These are phyloP conservation scores for Amanita molliuscula DNA, from an alignment of 768 basidiomycete genomes.

Conservation along the genomic window DNA sequence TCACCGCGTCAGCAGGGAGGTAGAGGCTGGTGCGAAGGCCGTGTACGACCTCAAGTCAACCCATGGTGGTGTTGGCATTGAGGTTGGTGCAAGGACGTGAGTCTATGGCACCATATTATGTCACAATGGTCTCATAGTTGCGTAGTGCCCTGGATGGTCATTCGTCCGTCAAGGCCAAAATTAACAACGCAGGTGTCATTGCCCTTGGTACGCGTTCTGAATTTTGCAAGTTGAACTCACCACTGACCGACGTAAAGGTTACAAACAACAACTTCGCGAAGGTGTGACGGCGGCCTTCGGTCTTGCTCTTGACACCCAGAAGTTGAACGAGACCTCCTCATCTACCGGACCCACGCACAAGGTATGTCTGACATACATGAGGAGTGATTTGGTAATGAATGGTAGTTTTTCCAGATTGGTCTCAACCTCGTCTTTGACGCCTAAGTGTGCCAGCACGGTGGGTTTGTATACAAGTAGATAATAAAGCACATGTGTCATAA, in stretches of 20 bases:
- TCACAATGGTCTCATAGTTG: slow-evolving; percentile 2
- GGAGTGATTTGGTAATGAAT: not conserved
- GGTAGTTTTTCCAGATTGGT: slow-evolving; percentile 39
- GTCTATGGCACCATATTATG: slow-evolving; percentile 19
- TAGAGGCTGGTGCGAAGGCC: slow-evolving; percentile 94
- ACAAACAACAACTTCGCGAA: slow-evolving; percentile 89
- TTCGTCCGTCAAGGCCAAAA: slow-evolving; percentile 96
- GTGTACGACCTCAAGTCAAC: slow-evolving; percentile 92
- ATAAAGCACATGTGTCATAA: slow-evolving; percentile 5
- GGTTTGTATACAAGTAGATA: slow-evolving; percentile 3
- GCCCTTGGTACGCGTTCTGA: slow-evolving; percentile 50
- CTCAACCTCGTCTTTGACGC: slow-evolving; percentile 68
- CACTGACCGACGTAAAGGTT: slow-evolving; percentile 36
- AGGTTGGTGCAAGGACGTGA: slow-evolving; percentile 93
- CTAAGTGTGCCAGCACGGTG: slow-evolving; percentile 26
- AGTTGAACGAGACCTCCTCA: slow-evolving; percentile 59
- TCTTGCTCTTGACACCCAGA: slow-evolving; percentile 90
- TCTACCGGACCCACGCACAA: slow-evolving; percentile 69
- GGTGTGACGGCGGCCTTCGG: slow-evolving; percentile 92
- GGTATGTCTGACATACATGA: slow-evolving; percentile 21
- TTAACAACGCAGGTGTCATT: slow-evolving; percentile 92
- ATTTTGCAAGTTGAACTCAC: not conserved
- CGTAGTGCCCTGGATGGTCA: slow-evolving; percentile 72
- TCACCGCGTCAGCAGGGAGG: slow-evolving; percentile 86
- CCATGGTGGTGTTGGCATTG: slow-evolving; percentile 76